Base-by-base conservation (phyloP, 495 filamentous ascomycete genomes). In the Penicillium coffeae region DNA sequence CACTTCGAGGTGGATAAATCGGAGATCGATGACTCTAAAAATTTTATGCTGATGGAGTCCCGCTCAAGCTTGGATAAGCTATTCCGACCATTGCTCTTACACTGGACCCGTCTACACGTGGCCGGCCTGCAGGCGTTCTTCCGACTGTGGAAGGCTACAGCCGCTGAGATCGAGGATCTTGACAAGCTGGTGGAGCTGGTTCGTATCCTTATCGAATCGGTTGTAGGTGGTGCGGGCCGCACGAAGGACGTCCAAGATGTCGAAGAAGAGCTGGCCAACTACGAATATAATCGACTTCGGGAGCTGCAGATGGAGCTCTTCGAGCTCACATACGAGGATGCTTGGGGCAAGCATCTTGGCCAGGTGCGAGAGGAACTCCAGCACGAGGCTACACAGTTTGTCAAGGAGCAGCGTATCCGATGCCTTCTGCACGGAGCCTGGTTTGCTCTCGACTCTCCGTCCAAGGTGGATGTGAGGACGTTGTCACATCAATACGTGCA, bases 41-140 rank as follows among this genome's bases (percentile, higher is more conserved):
- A 76, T 9, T 93, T 91, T 52, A 74, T 87, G 48, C 66, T 85
- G 2, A 66, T 93, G 38, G 92, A 95, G 50, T 87, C 87, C 16
- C 79, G 81, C 18, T 80, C 86, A 21, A 83, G 88, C 36, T 80
- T 94, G 53, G 93, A 99, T 63, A 87, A 82, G 60, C 68, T 94
- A 16, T 97, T 96, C 72, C 83, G 82, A 19, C 94, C 93, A 1
- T 68, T 96, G 38, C 72, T 97, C 32, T 75, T 99, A 21, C 94
- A 97, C 52, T 99, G 93, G 93, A 90, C 89, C 3, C 75, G 89
- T n/a, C 66, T 99, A n/a, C 93, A 99, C 64, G 87, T 86, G 2
- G 86, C 88, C 2, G 88, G 87, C 3, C 62, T 97, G n/a, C 86
- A 92, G 55, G 83, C 88, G 10, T 96, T 96, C 53, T 86, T 96